Base-by-base conservation (phyloP, 305 asterid genomes). In the Rubia peregrina region DNA sequence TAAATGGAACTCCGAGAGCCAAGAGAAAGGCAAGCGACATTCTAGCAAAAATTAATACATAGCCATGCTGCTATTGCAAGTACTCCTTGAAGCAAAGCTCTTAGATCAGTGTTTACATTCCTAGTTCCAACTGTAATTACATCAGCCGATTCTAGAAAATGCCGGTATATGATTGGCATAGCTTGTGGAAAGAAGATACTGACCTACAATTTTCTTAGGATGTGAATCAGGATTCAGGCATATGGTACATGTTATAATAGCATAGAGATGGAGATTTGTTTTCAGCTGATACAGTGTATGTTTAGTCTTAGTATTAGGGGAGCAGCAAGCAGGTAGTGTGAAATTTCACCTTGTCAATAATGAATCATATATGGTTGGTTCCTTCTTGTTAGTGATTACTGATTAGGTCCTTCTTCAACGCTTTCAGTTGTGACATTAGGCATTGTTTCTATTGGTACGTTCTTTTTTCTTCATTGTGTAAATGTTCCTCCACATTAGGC, bases 1-100 rank as follows among this genome's bases (percentile, higher is more conserved):
- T 59, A 7, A 78, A 60, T 36, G 97, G 96, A 38, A 85, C 89
- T 16, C 73, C 95, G 4, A 76, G 95, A 69, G 96, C 97, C 21
- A 75, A 80, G 83, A 82, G 90, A 65, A 90, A 87, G 80, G 96
- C 97, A 14, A 49, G 17, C 17, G 83, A 80, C 69, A 83, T 90
- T 69, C 90, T 90, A 1, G 87, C 85, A 3, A 62, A 26, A 36
- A 22, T 62, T 17, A 36, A 62, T 16, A 19, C 46, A 7, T 61
- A 6, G 22, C 5, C 36, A 5, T 19, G 61, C 61, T 56, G 26
- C 30, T n/a, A 17, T 0, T 14, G 22, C 67, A 4, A 17, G 6
- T 33, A 60, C 67, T 62, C 3, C 67, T 17, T 62, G 46, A 62
- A 62, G 24, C 67, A 62, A 62, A 13, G 9, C 43, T 41, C 22